Evolutionary conservation across 345 rosid species (phyloP).

Genomic region (Rhodamnia argentea): DNA sequence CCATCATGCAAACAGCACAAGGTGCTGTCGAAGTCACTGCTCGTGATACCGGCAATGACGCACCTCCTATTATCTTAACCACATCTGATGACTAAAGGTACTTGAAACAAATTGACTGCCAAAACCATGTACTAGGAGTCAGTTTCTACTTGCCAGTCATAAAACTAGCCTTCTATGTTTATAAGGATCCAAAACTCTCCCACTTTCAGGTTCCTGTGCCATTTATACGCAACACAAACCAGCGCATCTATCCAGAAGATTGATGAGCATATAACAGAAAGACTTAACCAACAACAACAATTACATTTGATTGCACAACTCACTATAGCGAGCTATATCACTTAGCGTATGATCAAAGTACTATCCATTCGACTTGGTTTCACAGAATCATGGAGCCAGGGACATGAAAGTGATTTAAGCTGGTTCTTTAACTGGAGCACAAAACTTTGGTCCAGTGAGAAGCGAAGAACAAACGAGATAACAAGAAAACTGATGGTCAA

Average conservation of each 20-base stretch:
- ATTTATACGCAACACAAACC: not conserved
- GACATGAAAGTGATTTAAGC: not conserved
- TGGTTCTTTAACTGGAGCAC: not conserved
- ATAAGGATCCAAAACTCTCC: not conserved
- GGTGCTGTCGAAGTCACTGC: not conserved
- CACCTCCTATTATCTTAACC: not conserved
- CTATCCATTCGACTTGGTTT: not conserved
- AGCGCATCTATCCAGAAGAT: not conserved
- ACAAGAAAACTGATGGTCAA: not conserved
- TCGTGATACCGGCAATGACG: not conserved
- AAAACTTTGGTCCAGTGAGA: not conserved
- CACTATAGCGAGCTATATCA: not conserved
- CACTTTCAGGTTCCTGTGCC: not conserved
- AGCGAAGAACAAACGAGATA: not conserved
- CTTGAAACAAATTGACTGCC: not conserved
- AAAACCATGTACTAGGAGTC: not conserved
- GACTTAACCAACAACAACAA: not conserved
- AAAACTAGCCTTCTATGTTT: not conserved
- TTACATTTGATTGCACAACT: not conserved
- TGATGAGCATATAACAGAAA: not conserved
- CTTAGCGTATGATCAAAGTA: not conserved
- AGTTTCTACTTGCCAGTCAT: not conserved
- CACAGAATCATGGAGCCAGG: not conserved
- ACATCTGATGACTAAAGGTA: not conserved
- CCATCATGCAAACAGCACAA: not conserved